Evolutionary conservation across 2,329 filamentous ascomycete species (phyloP).

Genomic region (Aspergillus phoenicis): DNA sequence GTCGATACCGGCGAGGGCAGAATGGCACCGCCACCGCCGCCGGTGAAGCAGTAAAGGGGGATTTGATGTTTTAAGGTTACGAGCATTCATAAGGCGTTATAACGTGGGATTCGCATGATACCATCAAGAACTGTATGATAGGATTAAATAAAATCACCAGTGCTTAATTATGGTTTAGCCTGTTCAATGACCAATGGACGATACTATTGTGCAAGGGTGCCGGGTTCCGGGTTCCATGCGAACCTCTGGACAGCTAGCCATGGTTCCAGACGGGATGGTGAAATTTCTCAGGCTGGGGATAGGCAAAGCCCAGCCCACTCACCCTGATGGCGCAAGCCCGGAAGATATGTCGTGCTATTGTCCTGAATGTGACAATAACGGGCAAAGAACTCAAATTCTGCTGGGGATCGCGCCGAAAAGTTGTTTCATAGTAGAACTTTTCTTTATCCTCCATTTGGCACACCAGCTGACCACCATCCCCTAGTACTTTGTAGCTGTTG

Average conservation of each 20-base stretch:
- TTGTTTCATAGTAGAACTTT: background rate
- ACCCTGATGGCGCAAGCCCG: constrained; percentile 4
- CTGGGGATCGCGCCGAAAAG: background rate
- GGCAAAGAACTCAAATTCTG: background rate
- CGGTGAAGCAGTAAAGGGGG: constrained; percentile 25
- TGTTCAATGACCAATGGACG: background rate
- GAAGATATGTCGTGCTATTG: constrained; percentile 2
- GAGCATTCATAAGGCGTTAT: constrained; percentile 5
- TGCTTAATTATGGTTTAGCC: background rate
- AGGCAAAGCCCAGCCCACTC: background rate
- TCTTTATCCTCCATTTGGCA: background rate
- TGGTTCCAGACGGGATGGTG: constrained; percentile 7
- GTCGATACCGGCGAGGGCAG: constrained; percentile 65
- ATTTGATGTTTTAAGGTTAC: constrained; percentile 8
- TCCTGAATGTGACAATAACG: background rate
- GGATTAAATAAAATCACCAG: constrained; percentile 3
- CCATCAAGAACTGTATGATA: constrained; percentile 24
- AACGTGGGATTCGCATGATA: constrained; percentile 25
- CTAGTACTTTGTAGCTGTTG: background rate
- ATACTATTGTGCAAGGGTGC: background rate
- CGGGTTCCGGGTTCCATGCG: background rate
- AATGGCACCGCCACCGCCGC: constrained; percentile 48
- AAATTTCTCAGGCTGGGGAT: background rate
- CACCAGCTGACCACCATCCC: background rate
- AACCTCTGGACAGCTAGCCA: background rate